phyloP scores from a whole-genome alignment of 306 rosid genomes.

The Benincasa hispida region DNA sequence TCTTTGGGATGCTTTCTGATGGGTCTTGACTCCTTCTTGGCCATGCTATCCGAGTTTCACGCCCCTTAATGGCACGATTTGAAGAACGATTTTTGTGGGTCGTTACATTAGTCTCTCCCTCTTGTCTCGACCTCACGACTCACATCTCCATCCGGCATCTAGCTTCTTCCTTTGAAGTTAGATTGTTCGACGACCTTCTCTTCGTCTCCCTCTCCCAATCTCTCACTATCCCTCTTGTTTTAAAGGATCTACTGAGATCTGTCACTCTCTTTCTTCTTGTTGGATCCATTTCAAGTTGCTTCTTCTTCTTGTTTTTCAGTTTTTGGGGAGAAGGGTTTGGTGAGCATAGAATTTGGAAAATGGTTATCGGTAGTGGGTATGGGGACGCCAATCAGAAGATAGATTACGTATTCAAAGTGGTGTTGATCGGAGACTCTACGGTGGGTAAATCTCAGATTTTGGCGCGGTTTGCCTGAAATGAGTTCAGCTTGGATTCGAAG shows the following conservation, averaged over 20 bases:
- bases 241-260: not conserved
- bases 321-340: not conserved
- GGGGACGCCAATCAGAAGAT: slow-evolving; percentile 86
- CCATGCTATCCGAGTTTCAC: too few relatives aligned
- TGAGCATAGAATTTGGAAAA: slow-evolving; percentile 10
- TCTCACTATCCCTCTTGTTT: too few relatives aligned
- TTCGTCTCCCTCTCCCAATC: too few relatives aligned
- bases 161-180: too few relatives aligned
- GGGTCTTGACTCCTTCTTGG: too few relatives aligned
- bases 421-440: slow-evolving; percentile 87
- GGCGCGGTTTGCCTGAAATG: slow-evolving; percentile 81
- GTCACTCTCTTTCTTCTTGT: not conserved
- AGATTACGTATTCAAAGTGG: slow-evolving; percentile 95
- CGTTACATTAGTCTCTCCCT: too few relatives aligned
- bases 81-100: too few relatives aligned
- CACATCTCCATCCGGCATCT: too few relatives aligned
- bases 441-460: slow-evolving; percentile 98
- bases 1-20: too few relatives aligned
- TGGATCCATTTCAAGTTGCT: slow-evolving; percentile 4
- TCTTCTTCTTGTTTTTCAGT: not conserved
- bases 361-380: slow-evolving; percentile 65
- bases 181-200: too few relatives aligned
- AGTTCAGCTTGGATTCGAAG: slow-evolving; percentile 94
- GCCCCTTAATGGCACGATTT: too few relatives aligned
- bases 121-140: too few relatives aligned